Conservation (phyloP, 192 early-diverging fungal species). For the Backusella tarrabulga region DNA sequence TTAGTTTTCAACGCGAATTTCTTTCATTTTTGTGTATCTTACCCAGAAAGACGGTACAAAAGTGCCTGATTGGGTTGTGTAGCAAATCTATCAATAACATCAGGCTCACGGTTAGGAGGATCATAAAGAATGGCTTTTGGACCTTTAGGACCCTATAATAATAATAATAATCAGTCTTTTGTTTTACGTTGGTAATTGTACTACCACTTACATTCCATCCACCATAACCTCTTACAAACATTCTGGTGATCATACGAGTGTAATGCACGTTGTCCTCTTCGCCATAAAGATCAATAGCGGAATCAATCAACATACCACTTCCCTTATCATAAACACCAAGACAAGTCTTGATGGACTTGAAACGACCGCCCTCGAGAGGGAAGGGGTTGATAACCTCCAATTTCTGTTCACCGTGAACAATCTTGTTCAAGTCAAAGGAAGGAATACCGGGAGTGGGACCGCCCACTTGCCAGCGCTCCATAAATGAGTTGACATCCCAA, state of each 20-base stretch:
- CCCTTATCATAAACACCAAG: slow-evolving; percentile 76
- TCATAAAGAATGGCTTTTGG: slow-evolving; percentile 50
- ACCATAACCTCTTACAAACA: slow-evolving; percentile 69
- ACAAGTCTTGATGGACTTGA: slow-evolving; percentile 51
- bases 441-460: slow-evolving; percentile 60
- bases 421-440: slow-evolving; percentile 59
- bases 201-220: slow-evolving; percentile 53
- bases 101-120: slow-evolving; percentile 60
- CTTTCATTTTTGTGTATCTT: background rate
- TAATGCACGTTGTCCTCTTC: slow-evolving; percentile 35
- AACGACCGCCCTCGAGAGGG: slow-evolving; percentile 55
- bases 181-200: too few relatives aligned
- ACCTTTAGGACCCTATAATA: slow-evolving; percentile 60
- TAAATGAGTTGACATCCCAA: slow-evolving; percentile 57
- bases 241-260: slow-evolving; percentile 46
- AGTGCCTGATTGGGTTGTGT: slow-evolving; percentile 59
- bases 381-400: slow-evolving; percentile 59
- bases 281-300: slow-evolving; percentile 52
- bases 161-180: too few relatives aligned
- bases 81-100: slow-evolving; percentile 45
- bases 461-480: slow-evolving; percentile 30
- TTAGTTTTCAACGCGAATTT: background rate
- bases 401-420: slow-evolving; percentile 76
- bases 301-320: slow-evolving; percentile 68
- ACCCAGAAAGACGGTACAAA: slow-evolving; percentile 74